phyloP scores from a whole-genome alignment of 2,329 filamentous ascomycete genomes.

The Fusarium stilboides region DNA sequence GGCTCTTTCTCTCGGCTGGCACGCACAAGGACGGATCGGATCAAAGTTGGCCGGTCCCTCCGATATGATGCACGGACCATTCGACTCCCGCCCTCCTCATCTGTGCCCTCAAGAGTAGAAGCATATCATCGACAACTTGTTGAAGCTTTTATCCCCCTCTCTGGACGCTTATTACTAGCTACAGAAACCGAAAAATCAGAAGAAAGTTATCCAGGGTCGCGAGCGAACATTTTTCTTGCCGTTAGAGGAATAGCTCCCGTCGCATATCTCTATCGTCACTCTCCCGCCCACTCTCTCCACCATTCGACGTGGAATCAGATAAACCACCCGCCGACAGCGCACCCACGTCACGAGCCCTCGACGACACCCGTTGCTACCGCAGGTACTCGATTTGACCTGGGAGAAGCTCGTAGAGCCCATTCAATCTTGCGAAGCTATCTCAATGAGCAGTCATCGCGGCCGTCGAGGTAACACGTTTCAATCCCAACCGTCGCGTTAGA shows the following conservation, averaged over 20 bases:
- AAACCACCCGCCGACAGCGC: slow-evolving; percentile 31
- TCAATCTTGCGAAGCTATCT: slow-evolving; percentile 9
- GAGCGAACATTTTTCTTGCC: slow-evolving; percentile 6
- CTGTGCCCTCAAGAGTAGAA: slow-evolving; percentile 39
- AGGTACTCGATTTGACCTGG: slow-evolving; percentile 4
- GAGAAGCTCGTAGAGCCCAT: slow-evolving; percentile 1
- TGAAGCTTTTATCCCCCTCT: slow-evolving; percentile 24
- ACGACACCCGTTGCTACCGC: slow-evolving; percentile 10
- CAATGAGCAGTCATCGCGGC: slow-evolving; percentile 41
- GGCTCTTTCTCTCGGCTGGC: slow-evolving; percentile 7
- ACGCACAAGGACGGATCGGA: slow-evolving; percentile 34
- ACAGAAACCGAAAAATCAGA: slow-evolving; percentile 4
- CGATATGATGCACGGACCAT: slow-evolving; percentile 45
- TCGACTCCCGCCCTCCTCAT: slow-evolving; percentile 35
- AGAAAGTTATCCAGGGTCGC: not conserved
- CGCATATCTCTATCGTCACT: slow-evolving; percentile 36
- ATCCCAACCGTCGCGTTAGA: slow-evolving; percentile 51
- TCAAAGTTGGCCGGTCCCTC: slow-evolving; percentile 46
- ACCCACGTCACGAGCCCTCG: slow-evolving; percentile 25
- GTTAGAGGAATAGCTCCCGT: slow-evolving; percentile 1
- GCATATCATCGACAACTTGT: slow-evolving; percentile 35
- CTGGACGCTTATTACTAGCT: slow-evolving; percentile 11
- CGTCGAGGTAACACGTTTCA: slow-evolving; percentile 40
- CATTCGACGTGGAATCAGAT: slow-evolving; percentile 37
- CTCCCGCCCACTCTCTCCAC: slow-evolving; percentile 36